These are phyloP conservation scores for Warburgia ugandensis DNA, from an alignment of 164 flowering plant species.

Conservation along the genomic window DNA sequence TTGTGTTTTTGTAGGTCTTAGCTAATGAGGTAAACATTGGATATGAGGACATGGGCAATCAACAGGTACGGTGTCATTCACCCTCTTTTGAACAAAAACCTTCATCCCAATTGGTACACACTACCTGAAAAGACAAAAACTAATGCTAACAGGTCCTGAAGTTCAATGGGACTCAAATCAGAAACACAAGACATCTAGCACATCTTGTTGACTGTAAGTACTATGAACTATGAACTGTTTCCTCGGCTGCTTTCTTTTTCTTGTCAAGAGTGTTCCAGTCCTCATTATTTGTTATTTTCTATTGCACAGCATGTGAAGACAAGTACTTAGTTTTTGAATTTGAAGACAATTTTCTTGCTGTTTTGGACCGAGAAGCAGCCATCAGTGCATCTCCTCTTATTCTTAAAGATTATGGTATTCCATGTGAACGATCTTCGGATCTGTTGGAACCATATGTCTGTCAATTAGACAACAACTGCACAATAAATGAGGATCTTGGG, in stretches of 20 bases:
- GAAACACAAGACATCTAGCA: slow-evolving; percentile 82
- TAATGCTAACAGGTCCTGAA: slow-evolving; percentile 60
- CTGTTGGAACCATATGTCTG: slow-evolving; percentile 65
- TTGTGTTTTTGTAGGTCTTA: slow-evolving; percentile 44
- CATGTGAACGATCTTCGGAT: slow-evolving; percentile 75
- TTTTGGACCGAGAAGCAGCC: slow-evolving; percentile 76
- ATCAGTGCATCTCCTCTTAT: slow-evolving; percentile 46
- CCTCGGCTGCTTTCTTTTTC: background rate
- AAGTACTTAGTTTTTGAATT: slow-evolving; percentile 80
- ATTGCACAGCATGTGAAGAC: slow-evolving; percentile 63
- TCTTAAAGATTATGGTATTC: slow-evolving; percentile 82
- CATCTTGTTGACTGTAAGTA: slow-evolving; percentile 85
- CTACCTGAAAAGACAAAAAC: background rate
- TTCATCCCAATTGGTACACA: background rate
- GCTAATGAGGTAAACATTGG: slow-evolving; percentile 93
- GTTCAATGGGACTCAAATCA: slow-evolving; percentile 73
- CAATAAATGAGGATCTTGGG: slow-evolving; percentile 33
- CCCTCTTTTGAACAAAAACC: background rate
- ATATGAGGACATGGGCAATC: slow-evolving; percentile 89
- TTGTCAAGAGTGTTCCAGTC: background rate
- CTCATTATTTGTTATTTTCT: slow-evolving; percentile 5
- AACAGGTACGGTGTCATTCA: slow-evolving; percentile 60
- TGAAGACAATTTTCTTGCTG: slow-evolving; percentile 79
- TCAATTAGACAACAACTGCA: slow-evolving; percentile 29
- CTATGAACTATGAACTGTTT: background rate